A percentile compares a stretch with the other conserved stretches of the same genome.
Evolutionary conservation across 768 basidiomycete species (phyloP).

Genomic region (Leccinum arenicola): DNA sequence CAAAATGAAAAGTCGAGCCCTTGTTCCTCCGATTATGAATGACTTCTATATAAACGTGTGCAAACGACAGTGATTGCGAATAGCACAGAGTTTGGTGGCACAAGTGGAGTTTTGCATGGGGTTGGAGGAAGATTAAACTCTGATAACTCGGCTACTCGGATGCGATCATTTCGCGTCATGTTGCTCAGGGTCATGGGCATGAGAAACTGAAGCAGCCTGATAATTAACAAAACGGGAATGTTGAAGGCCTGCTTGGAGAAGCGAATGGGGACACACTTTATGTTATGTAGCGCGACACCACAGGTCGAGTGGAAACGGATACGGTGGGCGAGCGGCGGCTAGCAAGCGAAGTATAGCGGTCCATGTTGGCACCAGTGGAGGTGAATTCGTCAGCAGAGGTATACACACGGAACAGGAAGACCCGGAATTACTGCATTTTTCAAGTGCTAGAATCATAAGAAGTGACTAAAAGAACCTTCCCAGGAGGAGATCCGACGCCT

Average conservation of each 20-base stretch:
- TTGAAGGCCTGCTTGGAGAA: background rate
- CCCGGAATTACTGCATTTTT: background rate
- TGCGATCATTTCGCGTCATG: background rate
- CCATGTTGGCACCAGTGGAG: background rate
- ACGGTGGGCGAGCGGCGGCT: background rate
- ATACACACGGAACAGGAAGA: background rate
- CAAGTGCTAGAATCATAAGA: background rate
- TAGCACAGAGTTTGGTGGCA: background rate
- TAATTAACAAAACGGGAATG: background rate
- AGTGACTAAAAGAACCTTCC: background rate
- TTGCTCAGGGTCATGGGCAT: slow-evolving; percentile 12
- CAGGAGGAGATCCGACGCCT: background rate
- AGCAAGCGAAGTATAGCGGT: background rate
- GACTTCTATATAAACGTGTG: slow-evolving; percentile 26
- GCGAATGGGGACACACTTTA: background rate
- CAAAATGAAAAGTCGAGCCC: slow-evolving; percentile 12
- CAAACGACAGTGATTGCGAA: slow-evolving; percentile 6
- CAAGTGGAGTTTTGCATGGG: slow-evolving; percentile 8
- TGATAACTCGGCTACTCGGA: slow-evolving; percentile 19
- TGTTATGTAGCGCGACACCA: background rate
- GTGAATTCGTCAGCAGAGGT: background rate
- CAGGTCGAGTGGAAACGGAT: background rate
- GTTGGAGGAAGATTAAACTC: slow-evolving; percentile 12
- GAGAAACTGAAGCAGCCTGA: background rate
- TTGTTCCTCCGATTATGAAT: slow-evolving; percentile 14